Conservation (phyloP, 495 filamentous ascomycete species). For the Parachaetomium inaequale region DNA sequence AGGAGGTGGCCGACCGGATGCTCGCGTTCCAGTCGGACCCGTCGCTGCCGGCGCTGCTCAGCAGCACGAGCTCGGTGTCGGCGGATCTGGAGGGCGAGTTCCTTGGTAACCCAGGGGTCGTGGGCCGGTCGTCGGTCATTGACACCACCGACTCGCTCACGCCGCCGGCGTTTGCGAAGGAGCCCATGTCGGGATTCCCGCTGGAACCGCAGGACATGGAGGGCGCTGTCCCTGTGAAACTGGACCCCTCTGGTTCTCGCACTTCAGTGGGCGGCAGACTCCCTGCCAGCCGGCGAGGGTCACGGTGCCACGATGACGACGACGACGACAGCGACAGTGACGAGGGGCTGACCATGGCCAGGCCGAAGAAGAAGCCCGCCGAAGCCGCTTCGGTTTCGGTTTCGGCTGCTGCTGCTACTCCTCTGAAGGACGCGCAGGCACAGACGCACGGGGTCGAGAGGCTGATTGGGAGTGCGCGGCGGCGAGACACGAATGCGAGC, state of each 20-base stretch:
- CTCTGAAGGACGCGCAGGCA: background rate
- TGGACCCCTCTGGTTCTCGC: constrained; percentile 11
- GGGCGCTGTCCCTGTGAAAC: constrained; percentile 25
- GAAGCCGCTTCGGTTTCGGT: constrained; percentile 6
- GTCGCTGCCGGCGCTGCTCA: constrained; percentile 70
- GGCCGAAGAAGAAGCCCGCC: constrained; percentile 32
- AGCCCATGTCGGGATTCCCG: constrained; percentile 41
- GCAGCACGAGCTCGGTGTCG: constrained; percentile 77
- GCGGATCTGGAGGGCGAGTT: constrained; percentile 55
- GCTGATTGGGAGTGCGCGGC: constrained; percentile 33
- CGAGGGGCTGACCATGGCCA: constrained; percentile 50
- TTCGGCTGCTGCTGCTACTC: background rate
- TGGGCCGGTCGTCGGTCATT: constrained; percentile 38
- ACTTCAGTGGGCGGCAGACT: background rate
- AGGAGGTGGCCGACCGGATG: constrained; percentile 55
- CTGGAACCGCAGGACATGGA: constrained; percentile 34
- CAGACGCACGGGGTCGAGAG: constrained; percentile 26
- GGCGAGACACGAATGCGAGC: constrained; percentile 51
- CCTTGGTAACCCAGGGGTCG: constrained; percentile 46
- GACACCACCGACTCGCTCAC: constrained; percentile 53
- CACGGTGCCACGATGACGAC: constrained; percentile 25
- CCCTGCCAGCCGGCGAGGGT: background rate
- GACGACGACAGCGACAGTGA: constrained; percentile 55
- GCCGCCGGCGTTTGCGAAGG: constrained; percentile 47
- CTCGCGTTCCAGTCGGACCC: constrained; percentile 67